Conservation (phyloP, 345 rosid species). For the Eucalyptus shirleyi region DNA sequence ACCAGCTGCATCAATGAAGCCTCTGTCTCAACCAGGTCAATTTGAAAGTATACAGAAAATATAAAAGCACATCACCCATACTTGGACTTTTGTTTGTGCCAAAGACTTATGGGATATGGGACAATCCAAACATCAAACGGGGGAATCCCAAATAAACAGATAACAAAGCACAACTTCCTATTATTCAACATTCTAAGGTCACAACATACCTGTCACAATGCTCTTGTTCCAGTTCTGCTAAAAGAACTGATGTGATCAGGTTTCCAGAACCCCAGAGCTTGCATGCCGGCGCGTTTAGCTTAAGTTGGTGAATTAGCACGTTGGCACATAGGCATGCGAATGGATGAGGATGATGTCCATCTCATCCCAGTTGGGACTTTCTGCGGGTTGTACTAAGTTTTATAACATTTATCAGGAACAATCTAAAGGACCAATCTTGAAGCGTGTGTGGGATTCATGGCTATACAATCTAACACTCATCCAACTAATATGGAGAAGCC, state of each 20-base stretch:
- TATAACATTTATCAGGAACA: neutral
- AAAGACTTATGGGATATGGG: neutral
- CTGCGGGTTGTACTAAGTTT: neutral
- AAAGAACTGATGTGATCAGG: neutral
- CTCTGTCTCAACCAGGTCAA: neutral
- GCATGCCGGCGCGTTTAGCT: neutral
- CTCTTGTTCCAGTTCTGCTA: neutral
- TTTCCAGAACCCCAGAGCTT: neutral
- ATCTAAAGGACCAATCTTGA: neutral
- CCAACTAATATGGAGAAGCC: neutral
- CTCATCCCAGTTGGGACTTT: neutral
- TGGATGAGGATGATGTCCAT: neutral
- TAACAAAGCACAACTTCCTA: neutral
- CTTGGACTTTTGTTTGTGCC: neutral
- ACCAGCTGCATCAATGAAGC: neutral
- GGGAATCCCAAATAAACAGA: neutral
- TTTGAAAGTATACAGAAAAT: neutral
- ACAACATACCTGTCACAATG: neutral
- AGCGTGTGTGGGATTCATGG: neutral
- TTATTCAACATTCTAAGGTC: neutral
- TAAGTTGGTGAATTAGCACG: neutral
- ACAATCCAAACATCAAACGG: neutral
- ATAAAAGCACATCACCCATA: neutral
- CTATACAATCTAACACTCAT: neutral
- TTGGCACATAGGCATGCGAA: neutral